These are phyloP conservation scores for Reutealis trisperma DNA, from an alignment of 345 rosid genomes.

Conservation along the genomic window DNA sequence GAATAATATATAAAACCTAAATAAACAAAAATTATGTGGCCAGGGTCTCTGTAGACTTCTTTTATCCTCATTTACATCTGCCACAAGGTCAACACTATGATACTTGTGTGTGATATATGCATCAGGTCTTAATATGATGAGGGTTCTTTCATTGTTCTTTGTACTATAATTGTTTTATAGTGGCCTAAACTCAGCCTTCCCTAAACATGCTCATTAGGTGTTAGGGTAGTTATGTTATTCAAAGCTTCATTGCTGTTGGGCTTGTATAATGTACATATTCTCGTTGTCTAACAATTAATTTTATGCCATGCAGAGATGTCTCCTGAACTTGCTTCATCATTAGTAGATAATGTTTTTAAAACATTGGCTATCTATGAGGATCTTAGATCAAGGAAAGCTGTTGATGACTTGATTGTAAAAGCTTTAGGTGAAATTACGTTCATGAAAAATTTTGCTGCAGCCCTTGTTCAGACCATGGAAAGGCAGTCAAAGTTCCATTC, in stretches of 20 bases:
- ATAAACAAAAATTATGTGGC: neutral
- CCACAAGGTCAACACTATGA: neutral
- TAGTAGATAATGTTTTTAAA: constrained; percentile 75
- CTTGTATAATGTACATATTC: neutral
- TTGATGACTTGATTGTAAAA: constrained; percentile 68
- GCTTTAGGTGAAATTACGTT: constrained; percentile 53
- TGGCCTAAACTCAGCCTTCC: neutral
- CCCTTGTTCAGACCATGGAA: constrained; percentile 86
- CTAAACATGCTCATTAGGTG: constrained; percentile 5
- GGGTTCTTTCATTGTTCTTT: neutral
- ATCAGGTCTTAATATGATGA: neutral
- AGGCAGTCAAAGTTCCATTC: constrained; percentile 63
- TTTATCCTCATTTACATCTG: neutral
- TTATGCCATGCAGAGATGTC: constrained; percentile 61
- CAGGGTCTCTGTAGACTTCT: neutral
- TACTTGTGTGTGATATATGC: neutral
- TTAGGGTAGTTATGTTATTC: neutral
- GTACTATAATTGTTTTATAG: neutral
- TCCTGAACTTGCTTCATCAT: constrained; percentile 48
- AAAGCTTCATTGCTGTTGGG: neutral
- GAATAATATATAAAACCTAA: neutral
- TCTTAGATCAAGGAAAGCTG: constrained; percentile 74
- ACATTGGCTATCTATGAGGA: constrained; percentile 77
- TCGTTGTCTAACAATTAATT: neutral
- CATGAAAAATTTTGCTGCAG: constrained; percentile 83